Evolutionary conservation across 2,329 filamentous ascomycete genomes (phyloP).

Genomic region (Ceratocystis papillata): DNA sequence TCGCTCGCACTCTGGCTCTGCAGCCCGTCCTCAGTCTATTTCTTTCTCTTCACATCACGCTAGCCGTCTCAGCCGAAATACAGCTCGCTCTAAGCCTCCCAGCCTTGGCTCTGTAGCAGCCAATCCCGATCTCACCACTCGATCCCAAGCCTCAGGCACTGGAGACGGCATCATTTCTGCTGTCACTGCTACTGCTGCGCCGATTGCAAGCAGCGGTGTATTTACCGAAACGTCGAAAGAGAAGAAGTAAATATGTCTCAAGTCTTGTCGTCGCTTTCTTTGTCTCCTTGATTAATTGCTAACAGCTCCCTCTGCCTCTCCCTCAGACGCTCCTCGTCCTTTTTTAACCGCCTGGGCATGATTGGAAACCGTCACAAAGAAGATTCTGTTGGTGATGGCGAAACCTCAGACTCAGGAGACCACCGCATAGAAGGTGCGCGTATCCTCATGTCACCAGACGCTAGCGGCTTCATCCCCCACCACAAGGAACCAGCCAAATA

Average conservation of each 20-base stretch:
- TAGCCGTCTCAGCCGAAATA: neutral
- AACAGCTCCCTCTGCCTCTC: neutral
- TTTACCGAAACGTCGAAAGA: constrained; percentile 11
- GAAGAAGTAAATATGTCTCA: neutral
- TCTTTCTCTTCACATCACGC: neutral
- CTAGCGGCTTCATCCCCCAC: constrained; percentile 63
- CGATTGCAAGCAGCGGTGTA: neutral
- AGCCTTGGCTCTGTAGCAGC: constrained; percentile 3
- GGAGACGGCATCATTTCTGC: neutral
- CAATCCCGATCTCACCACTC: neutral
- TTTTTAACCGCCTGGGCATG: constrained; percentile 71
- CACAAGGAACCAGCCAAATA: constrained; percentile 85
- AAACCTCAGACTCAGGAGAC: constrained; percentile 62
- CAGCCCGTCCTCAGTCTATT: neutral
- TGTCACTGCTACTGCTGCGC: neutral
- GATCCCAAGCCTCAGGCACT: neutral
- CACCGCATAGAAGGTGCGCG: constrained; percentile 64
- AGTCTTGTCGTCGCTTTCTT: neutral
- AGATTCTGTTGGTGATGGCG: constrained; percentile 47
- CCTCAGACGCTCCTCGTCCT: constrained; percentile 74
- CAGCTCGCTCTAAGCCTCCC: neutral
- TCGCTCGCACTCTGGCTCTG: neutral
- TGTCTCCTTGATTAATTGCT: neutral
- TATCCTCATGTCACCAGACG: constrained; percentile 47
- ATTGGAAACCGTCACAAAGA: constrained; percentile 31